Conservation (phyloP, 768 basidiomycete genomes). For the Lactarius sanguifluus region DNA sequence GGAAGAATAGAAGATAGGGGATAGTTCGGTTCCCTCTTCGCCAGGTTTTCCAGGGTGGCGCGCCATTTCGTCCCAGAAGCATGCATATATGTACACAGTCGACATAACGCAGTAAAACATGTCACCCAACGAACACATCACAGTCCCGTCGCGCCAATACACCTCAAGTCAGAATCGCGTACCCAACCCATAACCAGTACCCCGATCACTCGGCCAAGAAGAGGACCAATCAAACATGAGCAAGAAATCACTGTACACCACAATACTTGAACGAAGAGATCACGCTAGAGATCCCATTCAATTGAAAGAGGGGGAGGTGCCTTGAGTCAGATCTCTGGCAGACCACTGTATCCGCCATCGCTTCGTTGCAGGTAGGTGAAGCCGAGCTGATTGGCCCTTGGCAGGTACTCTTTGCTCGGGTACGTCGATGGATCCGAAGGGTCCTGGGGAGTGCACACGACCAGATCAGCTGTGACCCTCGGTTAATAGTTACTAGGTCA, state of each 20-base stretch:
- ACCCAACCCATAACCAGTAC: no score
- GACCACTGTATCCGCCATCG: conserved; percentile 16
- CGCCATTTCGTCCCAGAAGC: background rate
- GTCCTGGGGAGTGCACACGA: conserved; percentile 19
- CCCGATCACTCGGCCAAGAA: no score
- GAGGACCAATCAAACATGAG: background rate
- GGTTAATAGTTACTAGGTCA: background rate
- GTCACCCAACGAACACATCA: background rate
- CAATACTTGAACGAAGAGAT: background rate
- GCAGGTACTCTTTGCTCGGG: conserved; percentile 13
- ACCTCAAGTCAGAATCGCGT: no score
- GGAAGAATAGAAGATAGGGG: background rate
- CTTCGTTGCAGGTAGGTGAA: conserved; percentile 7
- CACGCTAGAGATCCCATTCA: background rate
- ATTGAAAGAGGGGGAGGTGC: background rate
- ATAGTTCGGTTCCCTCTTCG: background rate
- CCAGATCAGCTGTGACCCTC: background rate
- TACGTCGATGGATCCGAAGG: conserved; percentile 30
- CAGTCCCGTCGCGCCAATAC: no score
- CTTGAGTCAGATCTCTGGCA: conserved; percentile 24
- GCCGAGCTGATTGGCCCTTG: background rate
- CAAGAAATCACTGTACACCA: background rate
- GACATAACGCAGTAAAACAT: background rate
- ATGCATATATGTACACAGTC: background rate
- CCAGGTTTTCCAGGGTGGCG: background rate